These are phyloP conservation scores for Eimeria falciformis DNA, from an alignment of 169 alveolate species.

Conservation along the genomic window DNA sequence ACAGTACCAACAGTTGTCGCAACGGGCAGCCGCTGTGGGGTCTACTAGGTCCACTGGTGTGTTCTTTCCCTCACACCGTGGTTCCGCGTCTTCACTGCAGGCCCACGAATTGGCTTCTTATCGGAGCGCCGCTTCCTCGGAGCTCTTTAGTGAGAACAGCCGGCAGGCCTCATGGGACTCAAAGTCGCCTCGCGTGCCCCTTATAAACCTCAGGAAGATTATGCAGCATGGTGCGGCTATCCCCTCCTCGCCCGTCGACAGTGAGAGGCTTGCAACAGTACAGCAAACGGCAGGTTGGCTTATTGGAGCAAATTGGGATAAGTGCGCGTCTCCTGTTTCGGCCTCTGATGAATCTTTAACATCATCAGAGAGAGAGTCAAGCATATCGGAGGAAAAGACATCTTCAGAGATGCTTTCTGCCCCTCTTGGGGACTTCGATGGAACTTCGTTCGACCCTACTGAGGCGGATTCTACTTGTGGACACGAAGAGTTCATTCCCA, in stretches of 20 bases:
- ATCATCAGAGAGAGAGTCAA: not conserved
- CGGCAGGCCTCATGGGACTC: not conserved
- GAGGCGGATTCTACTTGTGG: not conserved
- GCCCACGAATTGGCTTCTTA: not conserved
- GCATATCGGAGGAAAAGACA: not conserved
- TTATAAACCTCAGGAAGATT: not conserved
- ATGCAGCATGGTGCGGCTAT: not conserved
- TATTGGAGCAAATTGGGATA: too few relatives aligned
- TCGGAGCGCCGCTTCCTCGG: not conserved
- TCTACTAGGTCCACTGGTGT: not conserved
- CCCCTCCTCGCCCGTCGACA: not conserved
- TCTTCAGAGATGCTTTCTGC: not conserved
- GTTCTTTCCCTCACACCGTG: not conserved
- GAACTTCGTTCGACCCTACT: not conserved
- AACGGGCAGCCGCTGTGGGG: not conserved
- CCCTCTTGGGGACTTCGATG: not conserved
- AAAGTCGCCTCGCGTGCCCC: not conserved
- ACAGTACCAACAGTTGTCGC: not conserved
- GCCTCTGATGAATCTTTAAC: too few relatives aligned
- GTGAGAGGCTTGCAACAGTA: not conserved
- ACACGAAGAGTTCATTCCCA: not conserved
- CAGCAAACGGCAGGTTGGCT: not conserved
- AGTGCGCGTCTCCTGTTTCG: too few relatives aligned
- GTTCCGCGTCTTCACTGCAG: not conserved
- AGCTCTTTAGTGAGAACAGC: not conserved